Evolutionary conservation across 176 grass and related monocot genomes (phyloP).

Genomic region (Aegilops sharonensis): DNA sequence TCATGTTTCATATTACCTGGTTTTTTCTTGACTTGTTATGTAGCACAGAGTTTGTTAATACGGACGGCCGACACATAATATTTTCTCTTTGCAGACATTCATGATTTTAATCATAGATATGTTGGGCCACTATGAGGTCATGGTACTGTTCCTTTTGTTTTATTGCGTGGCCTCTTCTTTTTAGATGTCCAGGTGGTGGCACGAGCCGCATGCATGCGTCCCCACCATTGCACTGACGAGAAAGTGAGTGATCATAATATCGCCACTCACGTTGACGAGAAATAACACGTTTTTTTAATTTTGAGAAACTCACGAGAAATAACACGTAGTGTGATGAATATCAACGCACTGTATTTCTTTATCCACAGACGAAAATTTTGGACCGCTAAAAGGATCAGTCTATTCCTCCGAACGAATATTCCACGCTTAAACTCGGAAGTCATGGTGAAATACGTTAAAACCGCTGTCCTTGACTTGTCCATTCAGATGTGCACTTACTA

Average conservation of each 20-base stretch:
- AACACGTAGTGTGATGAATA: too few relatives aligned
- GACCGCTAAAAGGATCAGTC: neutral
- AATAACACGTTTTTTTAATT: too few relatives aligned
- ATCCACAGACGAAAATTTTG: neutral
- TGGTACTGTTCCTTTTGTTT: neutral
- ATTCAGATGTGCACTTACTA: neutral
- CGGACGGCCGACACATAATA: too few relatives aligned
- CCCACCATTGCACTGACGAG: neutral
- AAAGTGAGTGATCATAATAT: neutral
- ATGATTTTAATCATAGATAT: neutral
- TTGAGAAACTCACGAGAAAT: too few relatives aligned
- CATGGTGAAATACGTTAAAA: neutral
- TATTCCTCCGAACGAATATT: neutral
- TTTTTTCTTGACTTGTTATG: too few relatives aligned
- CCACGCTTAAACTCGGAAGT: neutral
- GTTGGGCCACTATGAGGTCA: neutral
- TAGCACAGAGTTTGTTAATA: too few relatives aligned
- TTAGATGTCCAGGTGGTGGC: neutral
- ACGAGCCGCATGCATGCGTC: neutral
- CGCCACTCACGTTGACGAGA: too few relatives aligned
- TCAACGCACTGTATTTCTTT: neutral
- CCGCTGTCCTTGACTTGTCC: neutral
- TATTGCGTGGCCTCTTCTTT: neutral
- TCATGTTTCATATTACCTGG: too few relatives aligned
- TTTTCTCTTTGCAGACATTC: too few relatives aligned